Conservation (phyloP, 768 basidiomycete species). For the Pholiota molesta region DNA sequence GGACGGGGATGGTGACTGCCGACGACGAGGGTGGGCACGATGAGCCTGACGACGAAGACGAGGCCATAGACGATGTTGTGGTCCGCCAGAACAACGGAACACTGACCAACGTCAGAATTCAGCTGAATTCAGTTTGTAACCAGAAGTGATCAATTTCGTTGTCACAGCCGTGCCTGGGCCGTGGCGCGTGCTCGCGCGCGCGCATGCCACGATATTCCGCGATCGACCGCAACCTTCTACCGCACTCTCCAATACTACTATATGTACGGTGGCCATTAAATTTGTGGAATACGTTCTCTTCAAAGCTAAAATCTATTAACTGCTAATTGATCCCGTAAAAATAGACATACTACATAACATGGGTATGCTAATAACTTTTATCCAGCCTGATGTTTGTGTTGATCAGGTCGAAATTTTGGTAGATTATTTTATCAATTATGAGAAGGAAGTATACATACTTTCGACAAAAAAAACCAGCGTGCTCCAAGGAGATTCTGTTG, state of each 20-base stretch:
- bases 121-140: neutral
- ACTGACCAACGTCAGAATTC: conserved; percentile 1
- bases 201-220: neutral
- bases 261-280: no score
- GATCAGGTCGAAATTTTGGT: no score
- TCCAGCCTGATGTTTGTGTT: no score
- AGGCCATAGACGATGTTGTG: conserved; percentile 24
- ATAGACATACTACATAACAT: neutral
- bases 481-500: no score
- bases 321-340: neutral
- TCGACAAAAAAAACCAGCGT: no score
- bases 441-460: no score
- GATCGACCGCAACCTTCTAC: neutral
- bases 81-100: conserved; percentile 7
- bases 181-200: neutral
- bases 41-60: conserved; percentile 43
- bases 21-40: conserved; percentile 76
- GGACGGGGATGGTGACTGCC: conserved; percentile 77
- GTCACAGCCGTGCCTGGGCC: neutral
- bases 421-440: no score
- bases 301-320: neutral
- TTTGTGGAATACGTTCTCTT: no score
- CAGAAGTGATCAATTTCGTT: neutral
- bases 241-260: no score
- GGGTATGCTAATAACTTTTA: no score